Evolutionary conservation across 331 rosid genomes (phyloP), one percentile per base, ranked within the genome.

Genomic region (Malus hybrid): DNA sequence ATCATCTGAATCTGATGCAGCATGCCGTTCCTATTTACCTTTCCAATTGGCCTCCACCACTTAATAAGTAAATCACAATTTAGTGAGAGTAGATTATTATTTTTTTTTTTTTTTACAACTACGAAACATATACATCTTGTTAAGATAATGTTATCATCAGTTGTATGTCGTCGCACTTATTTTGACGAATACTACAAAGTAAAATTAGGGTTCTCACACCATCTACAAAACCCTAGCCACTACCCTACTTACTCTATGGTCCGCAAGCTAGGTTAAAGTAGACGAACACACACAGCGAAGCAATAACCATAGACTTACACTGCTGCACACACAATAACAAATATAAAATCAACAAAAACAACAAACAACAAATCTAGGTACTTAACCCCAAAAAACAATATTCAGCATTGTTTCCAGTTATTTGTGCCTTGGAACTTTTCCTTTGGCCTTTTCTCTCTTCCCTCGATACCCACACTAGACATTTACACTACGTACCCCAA

Each of bases 351-450:
- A 88, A 84, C 79, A 84, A 84, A 83, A 81, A 89, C 80, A 85
- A 78, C 85, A 88, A 84, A 80, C 90, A 81, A 82, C 84, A 85
- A 84, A 84, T 84, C 85, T 78, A 80, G 77, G 80, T 78, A 81
- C 80, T 79, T 69, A 68, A 60, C 87, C 89, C 87, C 83, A 32
- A 82, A 93, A 83, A 80, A 84, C 79, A 85, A 79, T 77, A 73
- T 55, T 72, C 65, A 15, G 86, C 95, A 87, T 86, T 86, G 96
- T 84, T 91, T 90, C 88, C 83, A 71, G 97, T 87, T 82, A 68
- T 86, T 81, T 83, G 68, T 31, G 77, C 79, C 81, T 91, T 91
- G 95, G 97, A 87, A 77, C 80, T 80, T 91, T 74, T 88, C 90
- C 82, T 64, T 94, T 94, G 98, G 91, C 90, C 70, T 62, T 75